Conservation (phyloP, 345 rosid genomes). For the Ailanthus altissimus region DNA sequence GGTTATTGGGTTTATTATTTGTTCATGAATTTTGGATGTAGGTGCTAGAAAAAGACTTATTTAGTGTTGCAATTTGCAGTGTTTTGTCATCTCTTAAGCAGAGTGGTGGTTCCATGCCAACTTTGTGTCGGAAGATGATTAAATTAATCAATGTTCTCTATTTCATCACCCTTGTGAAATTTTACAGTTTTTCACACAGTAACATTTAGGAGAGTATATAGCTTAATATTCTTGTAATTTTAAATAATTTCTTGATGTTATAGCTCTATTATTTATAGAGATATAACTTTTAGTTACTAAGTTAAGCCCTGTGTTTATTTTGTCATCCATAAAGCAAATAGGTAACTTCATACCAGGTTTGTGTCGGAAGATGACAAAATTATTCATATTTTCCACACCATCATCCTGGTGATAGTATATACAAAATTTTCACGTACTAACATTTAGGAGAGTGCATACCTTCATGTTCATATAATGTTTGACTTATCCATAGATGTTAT, state of each 20-base stretch:
- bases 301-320: not conserved
- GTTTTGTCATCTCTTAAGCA: constrained; percentile 48
- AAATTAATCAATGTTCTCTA: constrained; percentile 25
- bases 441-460: constrained; percentile 23
- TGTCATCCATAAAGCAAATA: constrained; percentile 40
- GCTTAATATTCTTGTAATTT: not conserved
- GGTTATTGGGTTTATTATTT: not conserved
- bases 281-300: not conserved
- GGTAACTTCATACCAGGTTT: constrained; percentile 20
- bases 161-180: constrained; percentile 29
- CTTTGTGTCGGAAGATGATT: constrained; percentile 60
- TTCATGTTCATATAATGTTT: not conserved
- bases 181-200: constrained; percentile 19
- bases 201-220: constrained; percentile 27
- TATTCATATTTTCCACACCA: constrained; percentile 11
- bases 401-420: constrained; percentile 31
- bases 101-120: constrained; percentile 29
- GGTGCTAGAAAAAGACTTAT: too few species aligned
- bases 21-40: not conserved
- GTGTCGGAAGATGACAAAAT: constrained; percentile 50
- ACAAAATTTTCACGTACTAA: constrained; percentile 21
- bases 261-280: not conserved
- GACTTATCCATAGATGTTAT: not conserved
- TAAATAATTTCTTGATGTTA: not conserved
- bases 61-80: not conserved